These are phyloP conservation scores for Leptographium procerum DNA, from an alignment of 2,329 filamentous ascomycete species.

Conservation along the genomic window DNA sequence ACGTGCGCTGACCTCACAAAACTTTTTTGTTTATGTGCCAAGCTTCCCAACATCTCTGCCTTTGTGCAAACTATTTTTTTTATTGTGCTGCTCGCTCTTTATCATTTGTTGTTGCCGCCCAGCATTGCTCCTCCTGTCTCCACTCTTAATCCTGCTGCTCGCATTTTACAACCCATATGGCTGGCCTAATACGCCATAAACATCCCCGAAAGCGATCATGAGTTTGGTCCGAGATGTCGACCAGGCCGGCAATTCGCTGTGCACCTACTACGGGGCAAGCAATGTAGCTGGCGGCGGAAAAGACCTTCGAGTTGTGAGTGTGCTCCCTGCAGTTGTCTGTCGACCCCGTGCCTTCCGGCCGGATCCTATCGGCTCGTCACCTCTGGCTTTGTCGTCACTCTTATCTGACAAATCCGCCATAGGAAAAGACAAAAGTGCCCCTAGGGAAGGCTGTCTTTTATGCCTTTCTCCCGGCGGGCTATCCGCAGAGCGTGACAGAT, in stretches of 20 bases:
- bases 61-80: not conserved
- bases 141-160: not conserved
- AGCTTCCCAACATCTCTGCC: not conserved
- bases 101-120: not conserved
- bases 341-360: not conserved
- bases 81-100: too few species aligned
- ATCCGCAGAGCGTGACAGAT: slow-evolving; percentile 70
- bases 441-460: slow-evolving; percentile 39
- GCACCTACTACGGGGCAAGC: slow-evolving; percentile 18
- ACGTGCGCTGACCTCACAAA: not conserved
- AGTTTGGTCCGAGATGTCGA: slow-evolving; percentile 24
- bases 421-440: slow-evolving; percentile 25
- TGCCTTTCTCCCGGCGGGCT: slow-evolving; percentile 79
- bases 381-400: too few species aligned
- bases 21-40: not conserved
- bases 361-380: not conserved
- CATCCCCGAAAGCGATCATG: slow-evolving; percentile 11
- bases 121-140: not conserved
- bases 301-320: slow-evolving; percentile 16
- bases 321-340: not conserved
- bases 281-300: slow-evolving; percentile 11
- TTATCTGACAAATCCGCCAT: not conserved
- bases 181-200: not conserved
- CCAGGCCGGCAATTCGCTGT: slow-evolving; percentile 25
- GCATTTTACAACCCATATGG: not conserved